Percentiles rank a stretch among this genome's conserved stretches.
These are phyloP conservation scores for Schwanniomyces etchellsii DNA, from an alignment of 1,139 yeast species.

Conservation along the genomic window DNA sequence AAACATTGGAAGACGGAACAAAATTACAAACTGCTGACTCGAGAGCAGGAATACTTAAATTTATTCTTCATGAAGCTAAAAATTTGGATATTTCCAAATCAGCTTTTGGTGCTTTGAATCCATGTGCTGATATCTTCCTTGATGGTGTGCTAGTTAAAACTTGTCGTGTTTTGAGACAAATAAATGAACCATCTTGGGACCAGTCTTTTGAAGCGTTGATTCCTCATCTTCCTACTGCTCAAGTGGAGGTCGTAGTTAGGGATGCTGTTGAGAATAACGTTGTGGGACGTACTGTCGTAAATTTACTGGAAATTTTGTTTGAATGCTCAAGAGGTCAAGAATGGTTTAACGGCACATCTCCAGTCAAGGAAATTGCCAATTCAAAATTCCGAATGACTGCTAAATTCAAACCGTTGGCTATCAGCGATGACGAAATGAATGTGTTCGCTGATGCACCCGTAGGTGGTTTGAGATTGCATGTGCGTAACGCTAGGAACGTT, in stretches of 20 bases:
- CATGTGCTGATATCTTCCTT: constrained; percentile 61
- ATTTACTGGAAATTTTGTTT: constrained; percentile 49
- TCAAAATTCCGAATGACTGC: constrained; percentile 47
- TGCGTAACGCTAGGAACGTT: constrained; percentile 50
- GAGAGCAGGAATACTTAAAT: constrained; percentile 66
- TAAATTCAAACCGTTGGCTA: constrained; percentile 66
- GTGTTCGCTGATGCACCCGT: constrained; percentile 50
- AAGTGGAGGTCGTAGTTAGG: constrained; percentile 48
- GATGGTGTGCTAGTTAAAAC: constrained; percentile 49
- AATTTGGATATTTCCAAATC: constrained; percentile 62
- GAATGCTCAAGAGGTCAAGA: constrained; percentile 50
- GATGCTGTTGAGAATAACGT: constrained; percentile 47
- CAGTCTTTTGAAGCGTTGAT: constrained; percentile 56
- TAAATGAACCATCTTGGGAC: constrained; percentile 71
- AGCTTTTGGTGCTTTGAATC: constrained; percentile 64
- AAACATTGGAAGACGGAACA: constrained; percentile 44
- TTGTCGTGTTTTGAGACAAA: constrained; percentile 57
- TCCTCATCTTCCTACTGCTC: constrained; percentile 52
- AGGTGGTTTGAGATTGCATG: constrained; percentile 58
- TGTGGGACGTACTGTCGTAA: constrained; percentile 50
- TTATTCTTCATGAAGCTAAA: constrained; percentile 67
- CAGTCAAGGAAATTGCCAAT: constrained; percentile 18
- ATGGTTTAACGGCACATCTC: constrained; percentile 36
- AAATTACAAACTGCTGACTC: constrained; percentile 46
- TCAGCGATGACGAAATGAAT: constrained; percentile 43